Conservation (phyloP, 2,329 filamentous ascomycete species). For the Xylariaceae sp. region DNA sequence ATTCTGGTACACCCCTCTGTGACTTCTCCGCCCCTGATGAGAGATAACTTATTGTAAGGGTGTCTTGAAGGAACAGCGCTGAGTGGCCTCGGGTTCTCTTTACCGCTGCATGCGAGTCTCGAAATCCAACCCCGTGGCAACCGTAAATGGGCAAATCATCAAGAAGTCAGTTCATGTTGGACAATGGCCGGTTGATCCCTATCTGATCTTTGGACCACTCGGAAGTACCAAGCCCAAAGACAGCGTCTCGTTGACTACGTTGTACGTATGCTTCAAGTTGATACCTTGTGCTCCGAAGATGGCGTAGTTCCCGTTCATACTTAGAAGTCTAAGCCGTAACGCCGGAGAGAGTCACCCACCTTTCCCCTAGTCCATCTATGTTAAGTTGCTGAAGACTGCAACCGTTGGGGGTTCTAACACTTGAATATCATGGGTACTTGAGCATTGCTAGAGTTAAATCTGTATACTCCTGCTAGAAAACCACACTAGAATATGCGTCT, state of each 20-base stretch:
- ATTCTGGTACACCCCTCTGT: neutral
- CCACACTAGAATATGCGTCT: neutral
- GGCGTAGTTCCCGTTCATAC: neutral
- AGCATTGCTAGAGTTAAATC: neutral
- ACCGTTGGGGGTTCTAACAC: neutral
- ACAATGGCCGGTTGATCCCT: neutral
- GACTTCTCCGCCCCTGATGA: neutral
- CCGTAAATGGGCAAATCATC: neutral
- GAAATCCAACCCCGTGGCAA: neutral
- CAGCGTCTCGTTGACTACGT: neutral
- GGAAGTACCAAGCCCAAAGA: neutral
- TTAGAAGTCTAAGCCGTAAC: neutral
- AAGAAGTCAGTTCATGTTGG: neutral
- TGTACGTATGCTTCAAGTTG: neutral
- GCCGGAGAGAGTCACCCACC: neutral
- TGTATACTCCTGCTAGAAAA: no score
- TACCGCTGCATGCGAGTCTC: neutral
- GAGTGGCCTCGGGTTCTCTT: neutral
- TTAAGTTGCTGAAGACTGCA: neutral
- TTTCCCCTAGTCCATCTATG: neutral
- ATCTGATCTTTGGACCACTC: neutral
- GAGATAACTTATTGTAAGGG: neutral
- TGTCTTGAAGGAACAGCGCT: neutral
- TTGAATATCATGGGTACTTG: neutral
- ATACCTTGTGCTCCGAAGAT: neutral